phyloP scores from a whole-genome alignment of 768 basidiomycete species.

The Leccinum broughii region DNA sequence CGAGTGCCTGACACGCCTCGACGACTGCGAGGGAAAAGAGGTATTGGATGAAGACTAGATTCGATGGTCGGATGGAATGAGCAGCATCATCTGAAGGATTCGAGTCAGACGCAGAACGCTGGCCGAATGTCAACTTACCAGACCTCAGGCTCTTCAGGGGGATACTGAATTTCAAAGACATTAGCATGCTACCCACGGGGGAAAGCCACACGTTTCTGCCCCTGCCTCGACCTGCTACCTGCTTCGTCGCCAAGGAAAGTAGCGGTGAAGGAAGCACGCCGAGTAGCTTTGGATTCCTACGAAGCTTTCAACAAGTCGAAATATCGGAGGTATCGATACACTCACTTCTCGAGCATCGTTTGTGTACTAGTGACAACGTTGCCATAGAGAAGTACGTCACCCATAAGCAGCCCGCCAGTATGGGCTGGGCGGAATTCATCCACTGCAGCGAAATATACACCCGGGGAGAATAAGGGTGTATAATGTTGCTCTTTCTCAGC shows the following conservation, averaged over 20 bases:
- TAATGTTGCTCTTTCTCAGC: conserved; percentile 35
- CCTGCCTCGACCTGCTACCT: conserved; percentile 85
- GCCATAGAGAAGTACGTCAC: conserved; percentile 81
- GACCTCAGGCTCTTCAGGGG: conserved; percentile 16
- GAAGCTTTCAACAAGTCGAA: background rate
- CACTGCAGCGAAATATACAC: conserved; percentile 58
- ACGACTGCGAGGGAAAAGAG: conserved; percentile 88
- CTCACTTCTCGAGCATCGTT: conserved; percentile 90
- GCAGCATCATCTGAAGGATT: conserved; percentile 1
- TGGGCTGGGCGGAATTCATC: conserved; percentile 27
- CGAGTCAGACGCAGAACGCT: background rate
- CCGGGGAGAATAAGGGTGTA: conserved; percentile 75
- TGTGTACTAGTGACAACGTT: conserved; percentile 94
- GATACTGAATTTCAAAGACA: conserved; percentile 37
- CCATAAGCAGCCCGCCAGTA: conserved; percentile 51
- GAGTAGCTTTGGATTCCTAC: conserved; percentile 76
- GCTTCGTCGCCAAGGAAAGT: conserved; percentile 83
- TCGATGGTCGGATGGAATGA: conserved; percentile 37
- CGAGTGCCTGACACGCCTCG: conserved; percentile 66
- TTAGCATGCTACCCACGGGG: conserved; percentile 83
- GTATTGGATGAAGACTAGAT: conserved; percentile 93
- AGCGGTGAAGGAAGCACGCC: conserved; percentile 70
- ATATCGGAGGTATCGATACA: background rate
- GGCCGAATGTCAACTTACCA: conserved; percentile 3
- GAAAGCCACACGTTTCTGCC: conserved; percentile 93